phyloP scores from a whole-genome alignment of 805 yeast species.

The Zygotorulaspora danielsina region DNA sequence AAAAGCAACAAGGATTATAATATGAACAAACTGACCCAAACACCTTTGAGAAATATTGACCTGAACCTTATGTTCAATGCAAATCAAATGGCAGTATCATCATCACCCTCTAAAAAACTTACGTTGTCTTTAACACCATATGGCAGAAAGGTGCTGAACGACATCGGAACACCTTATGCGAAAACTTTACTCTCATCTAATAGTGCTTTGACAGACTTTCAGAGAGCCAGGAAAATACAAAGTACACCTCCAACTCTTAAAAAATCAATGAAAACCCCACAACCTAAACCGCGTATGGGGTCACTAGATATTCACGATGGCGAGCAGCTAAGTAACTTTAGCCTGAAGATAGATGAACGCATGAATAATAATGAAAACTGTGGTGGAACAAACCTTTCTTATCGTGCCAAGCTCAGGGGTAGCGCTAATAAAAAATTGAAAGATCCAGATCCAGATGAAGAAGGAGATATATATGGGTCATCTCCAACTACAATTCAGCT shows the following conservation, averaged over 20 bases:
- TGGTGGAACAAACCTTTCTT: not conserved
- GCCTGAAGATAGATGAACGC: not conserved
- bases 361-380: not conserved
- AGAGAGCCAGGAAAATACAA: conserved; percentile 30
- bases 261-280: conserved; percentile 10
- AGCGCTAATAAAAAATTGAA: not conserved
- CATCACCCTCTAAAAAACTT: conserved; percentile 33
- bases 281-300: conserved; percentile 1
- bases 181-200: conserved; percentile 26
- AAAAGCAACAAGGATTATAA: conserved; percentile 1
- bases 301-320: not conserved
- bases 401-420: not conserved
- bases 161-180: conserved; percentile 33
- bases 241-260: conserved; percentile 15
- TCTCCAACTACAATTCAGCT: conserved; percentile 37
- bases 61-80: conserved; percentile 34
- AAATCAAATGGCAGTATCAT: conserved; percentile 16
- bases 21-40: conserved; percentile 13
- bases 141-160: conserved; percentile 32
- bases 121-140: conserved; percentile 33
- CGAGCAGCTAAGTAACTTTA: not conserved
- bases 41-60: conserved; percentile 34
- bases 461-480: conserved; percentile 29
- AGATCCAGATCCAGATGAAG: conserved; percentile 13
- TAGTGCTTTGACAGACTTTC: conserved; percentile 34